Evolutionary conservation across 306 rosid genomes (phyloP).

Genomic region (Pyrus pyrifolia): DNA sequence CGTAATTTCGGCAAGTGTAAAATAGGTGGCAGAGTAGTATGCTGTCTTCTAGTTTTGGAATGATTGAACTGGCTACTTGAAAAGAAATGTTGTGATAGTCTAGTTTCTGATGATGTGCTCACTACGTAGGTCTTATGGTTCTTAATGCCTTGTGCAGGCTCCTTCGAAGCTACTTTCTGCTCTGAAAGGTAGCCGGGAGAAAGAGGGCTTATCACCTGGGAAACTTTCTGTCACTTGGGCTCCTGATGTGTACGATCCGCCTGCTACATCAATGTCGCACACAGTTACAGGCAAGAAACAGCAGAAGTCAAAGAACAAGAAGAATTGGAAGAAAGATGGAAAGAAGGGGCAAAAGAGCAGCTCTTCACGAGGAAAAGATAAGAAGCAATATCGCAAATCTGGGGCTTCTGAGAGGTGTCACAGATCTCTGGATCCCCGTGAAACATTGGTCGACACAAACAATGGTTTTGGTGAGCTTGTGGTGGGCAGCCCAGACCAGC

Average conservation of each 20-base stretch:
- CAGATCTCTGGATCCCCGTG: slow-evolving; percentile 17
- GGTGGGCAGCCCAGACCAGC: slow-evolving; percentile 39
- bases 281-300: slow-evolving; percentile 58
- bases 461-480: slow-evolving; percentile 33
- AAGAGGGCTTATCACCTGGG: slow-evolving; percentile 19
- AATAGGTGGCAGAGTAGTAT: too few relatives aligned
- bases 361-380: slow-evolving; percentile 54
- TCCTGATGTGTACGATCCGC: slow-evolving; percentile 84
- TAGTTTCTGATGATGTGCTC: neutral
- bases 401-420: slow-evolving; percentile 33
- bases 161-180: slow-evolving; percentile 68
- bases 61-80: neutral
- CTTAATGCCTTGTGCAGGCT: slow-evolving; percentile 27
- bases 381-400: slow-evolving; percentile 46
- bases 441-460: neutral
- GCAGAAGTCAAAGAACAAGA: slow-evolving; percentile 56
- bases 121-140: neutral
- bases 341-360: slow-evolving; percentile 56
- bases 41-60: neutral
- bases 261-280: slow-evolving; percentile 45
- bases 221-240: slow-evolving; percentile 78
- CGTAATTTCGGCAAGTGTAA: neutral
- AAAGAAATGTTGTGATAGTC: neutral
- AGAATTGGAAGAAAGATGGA: slow-evolving; percentile 51
- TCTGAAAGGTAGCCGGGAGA: slow-evolving; percentile 73